phyloP scores from a whole-genome alignment of 495 filamentous ascomycete genomes.

The Acidomyces sp. region DNA sequence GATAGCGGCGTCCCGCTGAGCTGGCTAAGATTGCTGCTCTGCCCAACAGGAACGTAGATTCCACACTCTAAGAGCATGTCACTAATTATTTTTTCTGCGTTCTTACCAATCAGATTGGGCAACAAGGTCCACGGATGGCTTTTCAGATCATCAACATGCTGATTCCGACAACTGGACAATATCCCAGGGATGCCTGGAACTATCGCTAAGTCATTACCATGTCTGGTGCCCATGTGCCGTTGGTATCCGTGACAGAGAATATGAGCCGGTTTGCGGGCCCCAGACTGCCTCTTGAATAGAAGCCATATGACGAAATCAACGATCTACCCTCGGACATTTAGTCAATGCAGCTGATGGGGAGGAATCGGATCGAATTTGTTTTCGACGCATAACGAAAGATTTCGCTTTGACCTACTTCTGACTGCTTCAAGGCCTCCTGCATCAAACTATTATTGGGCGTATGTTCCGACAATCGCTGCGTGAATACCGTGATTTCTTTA shows the following conservation, averaged over 20 bases:
- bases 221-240: conserved; percentile 19
- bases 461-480: conserved; percentile 44
- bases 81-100: conserved; percentile 73
- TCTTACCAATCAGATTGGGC: conserved; percentile 54
- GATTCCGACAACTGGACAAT: conserved; percentile 48
- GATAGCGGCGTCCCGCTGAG: conserved; percentile 45
- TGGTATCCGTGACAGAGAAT: conserved; percentile 68
- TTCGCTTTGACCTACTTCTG: conserved; percentile 41
- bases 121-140: conserved; percentile 57
- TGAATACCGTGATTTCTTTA: conserved; percentile 52
- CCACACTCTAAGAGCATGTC: conserved; percentile 65
- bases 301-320: conserved; percentile 71
- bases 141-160: conserved; percentile 57
- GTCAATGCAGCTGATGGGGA: too few species aligned
- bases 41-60: conserved; percentile 54
- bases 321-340: too few species aligned
- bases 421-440: conserved; percentile 36
- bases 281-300: conserved; percentile 47
- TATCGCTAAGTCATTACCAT: conserved; percentile 23
- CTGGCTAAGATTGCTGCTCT: conserved; percentile 56
- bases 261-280: conserved; percentile 48
- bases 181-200: conserved; percentile 40
- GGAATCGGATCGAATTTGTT: too few species aligned
- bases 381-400: too few species aligned
- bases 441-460: conserved; percentile 29